phyloP scores from a whole-genome alignment of 1,284 basidiomycete species.

The Butyriboletus appendiculatus region DNA sequence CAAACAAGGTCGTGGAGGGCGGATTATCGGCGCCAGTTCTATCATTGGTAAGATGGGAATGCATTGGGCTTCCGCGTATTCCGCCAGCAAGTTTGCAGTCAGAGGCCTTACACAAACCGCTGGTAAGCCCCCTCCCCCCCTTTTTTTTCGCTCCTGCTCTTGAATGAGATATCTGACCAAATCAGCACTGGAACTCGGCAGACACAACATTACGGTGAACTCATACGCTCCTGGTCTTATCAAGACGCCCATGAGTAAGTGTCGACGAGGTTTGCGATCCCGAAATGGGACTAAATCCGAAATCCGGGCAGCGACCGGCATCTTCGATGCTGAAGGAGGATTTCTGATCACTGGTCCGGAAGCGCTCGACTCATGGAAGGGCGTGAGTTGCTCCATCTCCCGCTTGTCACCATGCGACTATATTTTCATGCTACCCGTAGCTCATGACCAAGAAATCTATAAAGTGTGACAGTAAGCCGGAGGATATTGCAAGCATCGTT shows the following conservation, averaged over 20 bases:
- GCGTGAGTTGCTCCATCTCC: not conserved
- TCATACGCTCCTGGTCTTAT: conserved; percentile 21
- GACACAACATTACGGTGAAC: conserved; percentile 23
- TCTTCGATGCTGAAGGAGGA: not conserved
- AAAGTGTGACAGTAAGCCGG: conserved; percentile 4
- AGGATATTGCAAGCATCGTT: conserved; percentile 18
- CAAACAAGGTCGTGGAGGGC: conserved; percentile 37
- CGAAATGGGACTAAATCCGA: not conserved
- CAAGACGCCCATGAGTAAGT: conserved; percentile 16
- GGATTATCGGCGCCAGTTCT: conserved; percentile 38
- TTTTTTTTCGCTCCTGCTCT: not conserved
- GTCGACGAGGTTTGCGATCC: not conserved
- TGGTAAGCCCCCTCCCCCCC: no score
- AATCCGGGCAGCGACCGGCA: not conserved
- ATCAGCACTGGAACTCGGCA: conserved; percentile 31
- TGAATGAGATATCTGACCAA: not conserved
- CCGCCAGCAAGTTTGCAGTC: conserved; percentile 35
- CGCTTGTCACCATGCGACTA: no score
- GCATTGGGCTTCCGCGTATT: conserved; percentile 10
- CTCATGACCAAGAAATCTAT: not conserved
- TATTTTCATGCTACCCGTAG: not conserved
- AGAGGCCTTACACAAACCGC: conserved; percentile 30
- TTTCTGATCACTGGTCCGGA: no score
- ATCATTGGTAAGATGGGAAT: conserved; percentile 18
- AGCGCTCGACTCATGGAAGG: not conserved